A percentile compares a stretch with the other conserved stretches of the same genome.
Evolutionary conservation across 164 flowering plant species (phyloP).

Genomic region (Pachysandra terminalis): DNA sequence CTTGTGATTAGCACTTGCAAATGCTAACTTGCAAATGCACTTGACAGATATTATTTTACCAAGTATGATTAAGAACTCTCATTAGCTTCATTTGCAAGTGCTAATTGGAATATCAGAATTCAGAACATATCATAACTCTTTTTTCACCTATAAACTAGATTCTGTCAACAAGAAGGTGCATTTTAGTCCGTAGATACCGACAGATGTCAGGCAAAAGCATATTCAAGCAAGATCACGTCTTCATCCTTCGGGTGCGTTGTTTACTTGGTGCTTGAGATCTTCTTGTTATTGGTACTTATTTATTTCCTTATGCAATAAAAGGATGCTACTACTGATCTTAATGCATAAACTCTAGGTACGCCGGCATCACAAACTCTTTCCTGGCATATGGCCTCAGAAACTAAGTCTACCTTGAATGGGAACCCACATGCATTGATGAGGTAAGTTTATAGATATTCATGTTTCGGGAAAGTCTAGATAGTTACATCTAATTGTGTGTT

Average conservation of each 20-base stretch:
- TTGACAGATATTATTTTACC: constrained; percentile 55
- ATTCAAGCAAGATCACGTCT: constrained; percentile 50
- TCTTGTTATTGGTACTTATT: neutral
- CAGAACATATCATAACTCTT: constrained; percentile 1
- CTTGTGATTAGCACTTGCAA: constrained; percentile 49
- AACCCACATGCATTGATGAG: constrained; percentile 26
- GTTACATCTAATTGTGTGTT: neutral
- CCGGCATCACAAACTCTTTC: constrained; percentile 78
- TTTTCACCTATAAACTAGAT: constrained; percentile 35
- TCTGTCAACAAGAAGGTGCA: constrained; percentile 78
- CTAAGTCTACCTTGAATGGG: constrained; percentile 58
- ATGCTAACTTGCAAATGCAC: constrained; percentile 37
- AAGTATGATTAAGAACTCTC: constrained; percentile 41
- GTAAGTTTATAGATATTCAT: constrained; percentile 24
- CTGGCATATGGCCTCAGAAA: constrained; percentile 94
- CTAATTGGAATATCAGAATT: neutral
- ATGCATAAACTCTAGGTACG: constrained; percentile 33
- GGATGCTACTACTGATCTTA: neutral
- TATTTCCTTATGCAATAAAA: neutral
- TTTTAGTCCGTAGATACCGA: constrained; percentile 60
- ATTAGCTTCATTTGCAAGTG: neutral
- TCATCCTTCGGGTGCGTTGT: constrained; percentile 59
- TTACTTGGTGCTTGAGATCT: constrained; percentile 15
- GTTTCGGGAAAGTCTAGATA: neutral
- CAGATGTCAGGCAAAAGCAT: constrained; percentile 50